Conservation (phyloP, 768 basidiomycete species). For the Tulasnella sp. region DNA sequence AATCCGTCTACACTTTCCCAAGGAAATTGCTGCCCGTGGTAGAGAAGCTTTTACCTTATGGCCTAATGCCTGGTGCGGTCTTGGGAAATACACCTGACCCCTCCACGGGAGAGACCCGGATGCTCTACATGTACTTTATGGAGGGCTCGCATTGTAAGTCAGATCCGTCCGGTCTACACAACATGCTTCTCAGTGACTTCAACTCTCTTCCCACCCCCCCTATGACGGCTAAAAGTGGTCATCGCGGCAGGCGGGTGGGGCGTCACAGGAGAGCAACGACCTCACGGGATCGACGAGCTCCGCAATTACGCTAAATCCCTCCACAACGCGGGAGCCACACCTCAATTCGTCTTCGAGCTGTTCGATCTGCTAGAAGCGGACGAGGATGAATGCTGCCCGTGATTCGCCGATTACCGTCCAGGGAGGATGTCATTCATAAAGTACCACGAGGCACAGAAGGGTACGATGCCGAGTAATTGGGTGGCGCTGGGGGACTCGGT, state of each 20-base stretch:
- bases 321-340: not conserved
- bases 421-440: not conserved
- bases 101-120: not conserved
- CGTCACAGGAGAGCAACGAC: not conserved
- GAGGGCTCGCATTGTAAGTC: not conserved
- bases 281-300: slow-evolving; percentile 4
- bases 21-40: not conserved
- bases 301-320: not conserved
- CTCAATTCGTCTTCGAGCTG: not conserved
- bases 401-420: not conserved
- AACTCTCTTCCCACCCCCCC: too few relatives aligned
- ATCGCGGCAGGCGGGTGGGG: slow-evolving; percentile 3
- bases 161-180: too few relatives aligned
- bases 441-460: not conserved
- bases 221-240: not conserved
- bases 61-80: not conserved
- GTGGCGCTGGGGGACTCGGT: slow-evolving; percentile 5
- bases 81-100: not conserved
- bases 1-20: too few relatives aligned
- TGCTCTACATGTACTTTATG: not conserved
- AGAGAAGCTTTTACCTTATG: not conserved
- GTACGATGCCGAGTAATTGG: not conserved
- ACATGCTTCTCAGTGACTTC: too few relatives aligned
- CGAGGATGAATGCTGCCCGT: not conserved
- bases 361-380: slow-evolving; percentile 10